These are phyloP conservation scores for Tuber aestivum DNA, from an alignment of 495 filamentous ascomycete species.

Conservation along the genomic window DNA sequence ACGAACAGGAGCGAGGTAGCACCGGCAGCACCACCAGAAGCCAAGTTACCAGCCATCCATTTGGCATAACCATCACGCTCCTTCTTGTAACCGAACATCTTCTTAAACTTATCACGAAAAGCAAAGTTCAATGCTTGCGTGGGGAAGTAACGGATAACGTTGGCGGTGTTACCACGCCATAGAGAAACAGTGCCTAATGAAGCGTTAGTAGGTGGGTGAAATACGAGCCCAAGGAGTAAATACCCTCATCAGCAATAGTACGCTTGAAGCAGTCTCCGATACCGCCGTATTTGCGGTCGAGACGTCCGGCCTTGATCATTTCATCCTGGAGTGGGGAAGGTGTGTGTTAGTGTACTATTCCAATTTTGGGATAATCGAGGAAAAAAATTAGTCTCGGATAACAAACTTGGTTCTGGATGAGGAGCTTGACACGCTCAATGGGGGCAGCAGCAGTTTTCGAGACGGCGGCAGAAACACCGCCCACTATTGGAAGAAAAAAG, in stretches of 20 bases:
- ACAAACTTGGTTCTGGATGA: constrained; percentile 99
- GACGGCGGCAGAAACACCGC: constrained; percentile 99
- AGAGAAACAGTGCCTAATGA: constrained; percentile 61
- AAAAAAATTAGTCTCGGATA: constrained; percentile 5
- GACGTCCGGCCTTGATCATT: constrained; percentile 98
- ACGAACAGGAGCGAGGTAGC: constrained; percentile 99
- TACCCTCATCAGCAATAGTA: constrained; percentile 75
- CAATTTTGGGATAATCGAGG: neutral
- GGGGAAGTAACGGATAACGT: constrained; percentile 99
- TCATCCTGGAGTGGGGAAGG: constrained; percentile 66
- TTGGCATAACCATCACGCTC: constrained; percentile 94
- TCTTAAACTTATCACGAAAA: constrained; percentile 99
- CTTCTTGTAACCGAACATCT: constrained; percentile 99
- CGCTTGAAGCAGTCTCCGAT: constrained; percentile 91
- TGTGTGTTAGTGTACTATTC: constrained; percentile 18
- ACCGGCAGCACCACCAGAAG: constrained; percentile 99
- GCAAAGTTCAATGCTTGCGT: constrained; percentile 99
- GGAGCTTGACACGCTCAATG: constrained; percentile 99
- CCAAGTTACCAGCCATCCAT: constrained; percentile 99
- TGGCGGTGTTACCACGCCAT: constrained; percentile 99
- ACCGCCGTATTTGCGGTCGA: constrained; percentile 92
- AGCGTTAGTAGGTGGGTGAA: constrained; percentile 14
- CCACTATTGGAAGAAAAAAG: constrained; percentile 51
- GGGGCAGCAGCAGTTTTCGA: constrained; percentile 99
- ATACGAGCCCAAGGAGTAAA: constrained; percentile 23